Conservation (phyloP, 2,329 filamentous ascomycete species). For the Claviceps sp. region DNA sequence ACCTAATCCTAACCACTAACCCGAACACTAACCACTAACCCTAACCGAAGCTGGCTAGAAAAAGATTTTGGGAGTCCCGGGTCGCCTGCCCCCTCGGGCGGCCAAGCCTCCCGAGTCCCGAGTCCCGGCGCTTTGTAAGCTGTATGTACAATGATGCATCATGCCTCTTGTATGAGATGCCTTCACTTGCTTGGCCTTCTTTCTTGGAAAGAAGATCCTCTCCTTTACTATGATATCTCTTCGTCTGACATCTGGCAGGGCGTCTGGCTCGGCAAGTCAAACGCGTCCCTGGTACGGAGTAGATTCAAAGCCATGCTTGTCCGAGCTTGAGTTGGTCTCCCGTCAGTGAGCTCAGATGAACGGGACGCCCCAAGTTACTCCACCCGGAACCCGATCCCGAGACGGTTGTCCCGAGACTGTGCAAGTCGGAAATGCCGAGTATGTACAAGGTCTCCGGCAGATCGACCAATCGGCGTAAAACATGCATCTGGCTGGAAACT, state of each 20-base stretch:
- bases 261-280: too few species aligned
- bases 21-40: too few species aligned
- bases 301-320: not conserved
- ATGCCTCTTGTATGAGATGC: not conserved
- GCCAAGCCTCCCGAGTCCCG: not conserved
- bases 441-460: not conserved
- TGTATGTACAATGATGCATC: not conserved
- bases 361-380: not conserved
- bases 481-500: not conserved
- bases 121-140: not conserved
- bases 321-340: not conserved
- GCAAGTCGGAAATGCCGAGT: not conserved
- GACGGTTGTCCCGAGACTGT: not conserved
- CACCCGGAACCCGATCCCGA: constrained; percentile 1
- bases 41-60: too few species aligned
- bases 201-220: too few species aligned
- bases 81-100: too few species aligned
- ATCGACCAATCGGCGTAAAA: not conserved
- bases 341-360: not conserved
- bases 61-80: too few species aligned
- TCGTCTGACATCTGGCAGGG: not conserved
- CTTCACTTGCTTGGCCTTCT: too few species aligned
- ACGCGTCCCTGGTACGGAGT: too few species aligned
- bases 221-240: too few species aligned
- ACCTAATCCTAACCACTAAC: too few species aligned